Evolutionary conservation across 208 protist species (phyloP).

Genomic region (Leishmania braziliensis): DNA sequence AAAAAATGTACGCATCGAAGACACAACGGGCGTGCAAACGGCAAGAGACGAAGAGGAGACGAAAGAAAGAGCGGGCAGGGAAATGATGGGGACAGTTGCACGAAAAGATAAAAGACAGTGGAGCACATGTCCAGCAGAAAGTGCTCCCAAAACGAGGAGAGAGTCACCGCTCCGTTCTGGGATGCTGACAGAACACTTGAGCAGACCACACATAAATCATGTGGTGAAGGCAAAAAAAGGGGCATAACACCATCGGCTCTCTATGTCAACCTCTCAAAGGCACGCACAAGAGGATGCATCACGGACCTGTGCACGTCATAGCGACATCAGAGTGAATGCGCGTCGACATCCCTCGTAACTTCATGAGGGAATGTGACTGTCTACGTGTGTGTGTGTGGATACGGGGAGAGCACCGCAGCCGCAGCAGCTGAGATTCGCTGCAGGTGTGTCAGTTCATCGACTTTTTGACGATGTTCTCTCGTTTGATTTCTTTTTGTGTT

Average conservation of each 20-base stretch:
- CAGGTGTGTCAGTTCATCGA: neutral
- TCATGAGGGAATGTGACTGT: neutral
- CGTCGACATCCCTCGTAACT: neutral
- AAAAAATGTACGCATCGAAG: neutral
- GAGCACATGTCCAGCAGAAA: constrained; percentile 2
- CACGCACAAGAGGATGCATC: neutral
- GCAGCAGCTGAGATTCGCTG: neutral
- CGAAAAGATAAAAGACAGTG: neutral
- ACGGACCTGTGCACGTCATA: neutral
- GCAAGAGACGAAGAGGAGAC: neutral
- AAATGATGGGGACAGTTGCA: neutral
- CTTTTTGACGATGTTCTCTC: neutral
- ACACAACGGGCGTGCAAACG: neutral
- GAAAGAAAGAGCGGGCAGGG: neutral
- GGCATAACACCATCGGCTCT: neutral
- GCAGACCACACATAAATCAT: neutral
- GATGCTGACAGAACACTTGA: neutral
- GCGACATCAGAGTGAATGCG: neutral
- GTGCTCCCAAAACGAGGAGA: neutral
- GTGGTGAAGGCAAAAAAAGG: neutral
- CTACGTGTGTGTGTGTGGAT: neutral
- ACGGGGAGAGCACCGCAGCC: neutral
- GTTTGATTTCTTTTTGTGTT: constrained; percentile 3
- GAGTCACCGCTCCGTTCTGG: neutral
- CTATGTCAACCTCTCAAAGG: neutral